A percentile compares a stretch with the other conserved stretches of the same genome.
Evolutionary conservation across 345 rosid species (phyloP).

Genomic region (Eucalyptus regnans): DNA sequence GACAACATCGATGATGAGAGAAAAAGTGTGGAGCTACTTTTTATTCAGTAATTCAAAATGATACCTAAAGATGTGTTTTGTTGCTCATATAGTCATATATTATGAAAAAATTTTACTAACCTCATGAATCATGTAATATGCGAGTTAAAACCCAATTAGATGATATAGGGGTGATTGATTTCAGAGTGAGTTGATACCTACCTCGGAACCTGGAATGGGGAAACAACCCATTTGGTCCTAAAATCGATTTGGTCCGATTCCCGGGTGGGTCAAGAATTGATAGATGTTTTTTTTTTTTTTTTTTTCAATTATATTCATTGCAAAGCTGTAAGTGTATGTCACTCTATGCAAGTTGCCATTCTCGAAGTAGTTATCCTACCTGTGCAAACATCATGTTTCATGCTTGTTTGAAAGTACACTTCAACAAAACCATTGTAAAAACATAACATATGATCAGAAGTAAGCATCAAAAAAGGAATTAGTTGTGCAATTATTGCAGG

Average conservation of each 20-base stretch:
- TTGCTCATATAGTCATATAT: too few relatives aligned
- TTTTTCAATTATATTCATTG: not conserved
- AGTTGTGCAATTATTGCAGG: not conserved
- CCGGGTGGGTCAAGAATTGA: fast-evolving
- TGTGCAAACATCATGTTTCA: not conserved
- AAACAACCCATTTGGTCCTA: not conserved
- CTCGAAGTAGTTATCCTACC: not conserved
- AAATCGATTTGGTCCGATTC: fast-evolving
- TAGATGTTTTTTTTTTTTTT: too few relatives aligned
- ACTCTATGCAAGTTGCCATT: not conserved
- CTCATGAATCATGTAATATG: not conserved
- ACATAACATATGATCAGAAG: not conserved
- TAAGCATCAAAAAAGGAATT: not conserved
- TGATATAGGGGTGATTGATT: fast-evolving
- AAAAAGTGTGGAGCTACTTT: not conserved
- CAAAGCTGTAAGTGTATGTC: not conserved
- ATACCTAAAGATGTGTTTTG: not conserved
- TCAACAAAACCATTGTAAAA: not conserved
- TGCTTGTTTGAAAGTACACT: too few relatives aligned
- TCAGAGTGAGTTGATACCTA: not conserved
- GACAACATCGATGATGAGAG: not conserved
- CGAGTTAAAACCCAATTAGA: too few relatives aligned
- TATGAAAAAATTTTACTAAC: not conserved
- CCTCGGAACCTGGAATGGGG: fast-evolving
- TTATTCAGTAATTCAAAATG: not conserved